Base-by-base conservation (phyloP, 306 rosid genomes). In the Myrica gale region DNA sequence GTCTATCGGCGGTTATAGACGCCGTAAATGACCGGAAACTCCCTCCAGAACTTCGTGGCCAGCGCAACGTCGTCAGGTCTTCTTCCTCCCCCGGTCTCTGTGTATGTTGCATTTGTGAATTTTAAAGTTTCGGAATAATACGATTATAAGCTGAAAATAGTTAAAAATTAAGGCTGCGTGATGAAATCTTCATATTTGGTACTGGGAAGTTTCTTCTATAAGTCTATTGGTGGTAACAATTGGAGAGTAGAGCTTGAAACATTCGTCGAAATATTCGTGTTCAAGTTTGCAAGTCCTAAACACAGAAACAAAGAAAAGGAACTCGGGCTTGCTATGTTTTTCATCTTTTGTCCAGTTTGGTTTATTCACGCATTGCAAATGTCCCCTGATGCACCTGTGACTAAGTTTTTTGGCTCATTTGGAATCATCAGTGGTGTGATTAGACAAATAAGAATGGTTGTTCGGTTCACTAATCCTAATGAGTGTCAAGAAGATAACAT, bases 11-110 rank as follows among this genome's bases (percentile, higher is more conserved):
- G 17, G 87, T 90, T 11, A 88, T 91, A n/a, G 96, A 93, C 85
- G 88, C 92, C 69, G 94, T 85, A 65, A 82, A 91, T 46, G 97
- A 91, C 68, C 84, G 91, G 15, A 91, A 93, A 80, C 92, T 91
- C 20, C 97, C 98, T 42, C 89, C 92, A 0, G 92, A 93, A 84
- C 89, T 93, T 10, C 96, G 97, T 17, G 97, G 98, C 73, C 98
- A 86, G 78, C 91, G 92, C 53, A 88, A 85, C 86, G 74, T 85
- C 68, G 92, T 93, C 75, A 88, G 96, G 98, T 92, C 63, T 51
- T 9, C 43, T 26, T 21, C 45, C 17, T 15, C 4, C n/a, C 43
- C 5, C 12, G 63, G 9, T 21, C 23, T 19, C 60, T 54, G 53
- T 15, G 53, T 9, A 48, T 48, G 53, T 48, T 11, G 5, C 5